These are phyloP conservation scores for Bocquillonia castaneifolia DNA, from an alignment of 441 rosid genomes.

Conservation along the genomic window DNA sequence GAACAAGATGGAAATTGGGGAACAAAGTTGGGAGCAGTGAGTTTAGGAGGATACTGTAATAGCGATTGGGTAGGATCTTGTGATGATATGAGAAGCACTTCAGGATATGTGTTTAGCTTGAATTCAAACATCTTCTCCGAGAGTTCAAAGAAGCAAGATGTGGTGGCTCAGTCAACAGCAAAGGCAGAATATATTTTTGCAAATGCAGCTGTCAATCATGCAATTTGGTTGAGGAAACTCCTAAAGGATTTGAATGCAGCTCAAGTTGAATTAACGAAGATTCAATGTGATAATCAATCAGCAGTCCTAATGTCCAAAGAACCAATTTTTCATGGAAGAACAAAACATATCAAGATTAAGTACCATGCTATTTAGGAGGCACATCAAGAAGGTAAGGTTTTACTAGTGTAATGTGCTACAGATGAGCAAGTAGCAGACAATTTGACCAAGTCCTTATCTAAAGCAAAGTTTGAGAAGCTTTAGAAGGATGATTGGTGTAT, in stretches of 20 bases:
- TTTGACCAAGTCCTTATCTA: no score
- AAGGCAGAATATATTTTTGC: neutral
- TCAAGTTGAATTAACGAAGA: no score
- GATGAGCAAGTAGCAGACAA: no score
- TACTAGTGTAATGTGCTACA: no score
- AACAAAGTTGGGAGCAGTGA: neutral
- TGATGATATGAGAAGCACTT: neutral
- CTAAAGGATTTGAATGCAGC: neutral
- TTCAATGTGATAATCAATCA: no score
- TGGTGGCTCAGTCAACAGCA: neutral
- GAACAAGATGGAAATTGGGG: neutral
- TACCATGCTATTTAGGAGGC: no score
- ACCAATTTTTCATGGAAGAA: no score
- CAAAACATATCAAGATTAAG: no score
- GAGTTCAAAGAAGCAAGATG: neutral
- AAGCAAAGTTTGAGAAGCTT: no score
- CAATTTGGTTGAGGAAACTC: neutral
- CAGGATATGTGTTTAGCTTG: neutral
- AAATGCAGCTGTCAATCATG: neutral
- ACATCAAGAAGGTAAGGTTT: no score
- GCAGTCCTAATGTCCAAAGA: no score
- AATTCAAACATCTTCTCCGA: neutral
- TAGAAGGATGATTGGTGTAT: no score
- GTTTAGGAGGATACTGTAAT: neutral
- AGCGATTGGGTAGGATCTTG: neutral